Conservation (phyloP, 306 rosid genomes). For the Oxytropis ochrocephala region DNA sequence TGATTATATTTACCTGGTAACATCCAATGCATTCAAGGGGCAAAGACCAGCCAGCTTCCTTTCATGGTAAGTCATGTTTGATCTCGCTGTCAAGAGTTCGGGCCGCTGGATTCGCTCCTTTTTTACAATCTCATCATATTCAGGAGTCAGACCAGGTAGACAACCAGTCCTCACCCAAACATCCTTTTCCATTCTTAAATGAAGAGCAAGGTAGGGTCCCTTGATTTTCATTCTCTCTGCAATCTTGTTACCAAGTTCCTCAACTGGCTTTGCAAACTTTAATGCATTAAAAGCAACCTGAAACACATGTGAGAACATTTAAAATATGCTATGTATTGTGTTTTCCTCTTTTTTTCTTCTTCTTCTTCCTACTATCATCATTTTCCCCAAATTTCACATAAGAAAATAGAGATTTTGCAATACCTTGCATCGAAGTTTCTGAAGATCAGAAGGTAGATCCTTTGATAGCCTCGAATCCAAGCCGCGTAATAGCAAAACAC, state of each 20-base stretch:
- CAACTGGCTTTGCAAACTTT: conserved; percentile 79
- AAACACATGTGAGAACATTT: conserved; percentile 8
- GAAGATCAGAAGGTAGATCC: conserved; percentile 96
- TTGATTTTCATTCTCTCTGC: conserved; percentile 71
- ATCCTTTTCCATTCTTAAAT: conserved; percentile 92
- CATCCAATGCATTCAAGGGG: conserved; percentile 84
- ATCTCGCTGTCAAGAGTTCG: conserved; percentile 70
- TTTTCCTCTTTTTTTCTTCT: too few relatives aligned
- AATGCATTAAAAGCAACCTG: conserved; percentile 93
- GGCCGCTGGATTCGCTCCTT: conserved; percentile 63
- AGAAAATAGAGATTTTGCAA: not conserved
- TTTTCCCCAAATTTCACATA: too few relatives aligned
- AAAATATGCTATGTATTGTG: conserved; percentile 23
- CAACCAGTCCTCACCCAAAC: conserved; percentile 99
- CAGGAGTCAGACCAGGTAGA: conserved; percentile 71
- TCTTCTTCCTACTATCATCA: too few relatives aligned
- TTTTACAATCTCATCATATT: conserved; percentile 64
- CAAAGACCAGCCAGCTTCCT: conserved; percentile 91
- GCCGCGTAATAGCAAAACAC: conserved; percentile 81
- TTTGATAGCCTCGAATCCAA: conserved; percentile 87
- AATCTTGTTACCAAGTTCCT: conserved; percentile 70
- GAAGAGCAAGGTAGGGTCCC: conserved; percentile 91
- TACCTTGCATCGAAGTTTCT: conserved; percentile 98
- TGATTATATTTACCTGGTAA: conserved; percentile 53
- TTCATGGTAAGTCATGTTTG: conserved; percentile 86